phyloP scores from a whole-genome alignment of 305 asterid species.

The Fraxinus ornus region DNA sequence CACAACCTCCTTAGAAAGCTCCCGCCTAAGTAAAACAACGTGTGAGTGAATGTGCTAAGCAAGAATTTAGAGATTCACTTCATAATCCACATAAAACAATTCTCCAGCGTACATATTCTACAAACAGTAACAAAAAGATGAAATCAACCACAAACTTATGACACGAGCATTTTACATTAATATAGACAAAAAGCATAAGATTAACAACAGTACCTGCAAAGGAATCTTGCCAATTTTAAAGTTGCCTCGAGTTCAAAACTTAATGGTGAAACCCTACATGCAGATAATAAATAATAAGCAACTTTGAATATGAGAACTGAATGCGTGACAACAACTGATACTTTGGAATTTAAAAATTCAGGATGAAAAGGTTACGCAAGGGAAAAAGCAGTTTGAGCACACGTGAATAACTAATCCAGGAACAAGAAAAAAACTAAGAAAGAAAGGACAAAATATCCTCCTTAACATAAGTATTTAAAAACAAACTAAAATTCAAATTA shows the following conservation, averaged over 20 bases:
- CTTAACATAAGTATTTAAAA: not conserved
- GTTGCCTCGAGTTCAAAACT: constrained; percentile 99
- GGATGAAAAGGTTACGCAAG: not conserved
- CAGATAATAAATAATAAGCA: constrained; percentile 26
- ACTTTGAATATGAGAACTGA: constrained; percentile 1
- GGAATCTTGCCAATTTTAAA: constrained; percentile 88
- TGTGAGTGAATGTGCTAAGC: constrained; percentile 3
- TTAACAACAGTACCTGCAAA: constrained; percentile 71
- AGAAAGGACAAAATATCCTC: not conserved
- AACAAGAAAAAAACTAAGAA: not conserved
- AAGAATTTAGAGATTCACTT: not conserved
- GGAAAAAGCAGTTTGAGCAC: not conserved
- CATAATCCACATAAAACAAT: constrained; percentile 9
- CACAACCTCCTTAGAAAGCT: constrained; percentile 88
- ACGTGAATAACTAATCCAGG: not conserved
- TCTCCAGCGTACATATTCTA: not conserved
- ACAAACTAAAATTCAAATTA: not conserved
- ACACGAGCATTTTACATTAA: not conserved
- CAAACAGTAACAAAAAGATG: not conserved
- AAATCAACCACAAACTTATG: not conserved
- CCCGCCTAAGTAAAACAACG: constrained; percentile 53
- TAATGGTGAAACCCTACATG: constrained; percentile 90
- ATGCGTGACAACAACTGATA: not conserved
- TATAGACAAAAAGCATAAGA: constrained; percentile 18
- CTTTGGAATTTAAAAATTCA: not conserved